A percentile compares a stretch with the other conserved stretches of the same genome.
phyloP scores from a whole-genome alignment of 352 stramenopile genomes.

The Globisporangium alternatum region DNA sequence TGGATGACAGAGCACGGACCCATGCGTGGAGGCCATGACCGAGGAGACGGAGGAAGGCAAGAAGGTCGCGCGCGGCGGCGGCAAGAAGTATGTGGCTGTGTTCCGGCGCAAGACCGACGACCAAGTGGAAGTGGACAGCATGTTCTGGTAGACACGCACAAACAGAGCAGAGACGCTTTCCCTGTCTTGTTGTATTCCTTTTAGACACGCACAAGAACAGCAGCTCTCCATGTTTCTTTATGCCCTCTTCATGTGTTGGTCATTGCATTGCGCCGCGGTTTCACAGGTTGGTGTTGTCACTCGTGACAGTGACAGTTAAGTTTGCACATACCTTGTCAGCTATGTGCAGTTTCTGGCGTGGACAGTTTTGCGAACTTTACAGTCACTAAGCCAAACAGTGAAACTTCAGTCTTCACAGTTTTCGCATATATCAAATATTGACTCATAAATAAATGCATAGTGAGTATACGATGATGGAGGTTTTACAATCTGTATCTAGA shows the following conservation, averaged over 20 bases:
- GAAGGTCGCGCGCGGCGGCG: constrained; percentile 92
- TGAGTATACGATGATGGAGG: neutral
- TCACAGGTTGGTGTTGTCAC: neutral
- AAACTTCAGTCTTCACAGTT: too few species aligned
- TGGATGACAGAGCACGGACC: constrained; percentile 72
- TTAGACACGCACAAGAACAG: neutral
- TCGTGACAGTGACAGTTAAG: neutral
- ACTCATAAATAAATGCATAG: neutral
- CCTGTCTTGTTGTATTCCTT: neutral
- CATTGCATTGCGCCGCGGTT: too few species aligned
- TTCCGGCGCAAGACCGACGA: constrained; percentile 72
- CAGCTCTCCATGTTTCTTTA: neutral
- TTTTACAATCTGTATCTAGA: neutral
- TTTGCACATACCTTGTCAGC: neutral
- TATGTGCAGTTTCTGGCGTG: neutral
- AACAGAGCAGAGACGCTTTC: neutral
- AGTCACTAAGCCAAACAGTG: neutral
- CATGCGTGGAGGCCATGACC: constrained; percentile 94
- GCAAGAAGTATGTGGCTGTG: constrained; percentile 88
- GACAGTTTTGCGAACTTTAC: neutral
- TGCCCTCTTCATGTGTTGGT: too few species aligned
- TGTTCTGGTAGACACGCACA: constrained; percentile 51
- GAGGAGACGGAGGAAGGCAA: constrained; percentile 98
- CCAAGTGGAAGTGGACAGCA: constrained; percentile 51
- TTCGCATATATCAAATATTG: neutral